Conservation (phyloP, 2,329 filamentous ascomycete genomes). For the Nothophoma quercina region DNA sequence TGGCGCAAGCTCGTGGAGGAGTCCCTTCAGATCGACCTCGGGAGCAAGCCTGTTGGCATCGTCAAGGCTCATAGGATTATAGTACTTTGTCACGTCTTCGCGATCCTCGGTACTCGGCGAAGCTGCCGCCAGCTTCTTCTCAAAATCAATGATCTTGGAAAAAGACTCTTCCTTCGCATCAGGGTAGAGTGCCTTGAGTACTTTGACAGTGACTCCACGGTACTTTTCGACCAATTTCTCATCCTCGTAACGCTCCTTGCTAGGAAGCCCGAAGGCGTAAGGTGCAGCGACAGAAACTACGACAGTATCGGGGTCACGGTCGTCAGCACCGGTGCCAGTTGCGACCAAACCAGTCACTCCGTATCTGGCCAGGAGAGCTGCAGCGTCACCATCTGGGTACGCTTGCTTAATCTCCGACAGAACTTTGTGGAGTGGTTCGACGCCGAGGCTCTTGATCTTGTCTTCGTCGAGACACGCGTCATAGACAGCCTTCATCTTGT, state of each 20-base stretch:
- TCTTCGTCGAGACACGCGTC: slow-evolving; percentile 71
- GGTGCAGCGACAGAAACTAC: slow-evolving; percentile 58
- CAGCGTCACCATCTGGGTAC: slow-evolving; percentile 48
- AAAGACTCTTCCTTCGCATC: slow-evolving; percentile 44
- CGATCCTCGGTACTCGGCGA: slow-evolving; percentile 66
- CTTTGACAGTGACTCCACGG: slow-evolving; percentile 31
- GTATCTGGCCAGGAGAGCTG: slow-evolving; percentile 57
- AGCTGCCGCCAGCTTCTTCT: slow-evolving; percentile 67
- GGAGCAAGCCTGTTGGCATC: slow-evolving; percentile 65
- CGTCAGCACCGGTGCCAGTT: slow-evolving; percentile 52
- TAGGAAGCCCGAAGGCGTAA: slow-evolving; percentile 55
- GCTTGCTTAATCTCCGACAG: slow-evolving; percentile 58
- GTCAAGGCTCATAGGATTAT: slow-evolving; percentile 68
- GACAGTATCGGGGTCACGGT: slow-evolving; percentile 63
- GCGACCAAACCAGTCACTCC: slow-evolving; percentile 49
- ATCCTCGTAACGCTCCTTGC: slow-evolving; percentile 48
- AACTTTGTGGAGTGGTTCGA: slow-evolving; percentile 63
- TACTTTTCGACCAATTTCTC: slow-evolving; percentile 43
- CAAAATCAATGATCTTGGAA: slow-evolving; percentile 57
- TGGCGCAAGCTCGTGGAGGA: slow-evolving; percentile 63
- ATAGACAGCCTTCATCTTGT: slow-evolving; percentile 70
- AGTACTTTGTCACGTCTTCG: slow-evolving; percentile 70
- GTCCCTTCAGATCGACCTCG: slow-evolving; percentile 61
- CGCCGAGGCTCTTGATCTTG: slow-evolving; percentile 62
- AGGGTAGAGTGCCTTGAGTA: slow-evolving; percentile 31